These are phyloP conservation scores for Phyllosticta capitalensis DNA, from an alignment of 2,329 filamentous ascomycete genomes.

Conservation along the genomic window DNA sequence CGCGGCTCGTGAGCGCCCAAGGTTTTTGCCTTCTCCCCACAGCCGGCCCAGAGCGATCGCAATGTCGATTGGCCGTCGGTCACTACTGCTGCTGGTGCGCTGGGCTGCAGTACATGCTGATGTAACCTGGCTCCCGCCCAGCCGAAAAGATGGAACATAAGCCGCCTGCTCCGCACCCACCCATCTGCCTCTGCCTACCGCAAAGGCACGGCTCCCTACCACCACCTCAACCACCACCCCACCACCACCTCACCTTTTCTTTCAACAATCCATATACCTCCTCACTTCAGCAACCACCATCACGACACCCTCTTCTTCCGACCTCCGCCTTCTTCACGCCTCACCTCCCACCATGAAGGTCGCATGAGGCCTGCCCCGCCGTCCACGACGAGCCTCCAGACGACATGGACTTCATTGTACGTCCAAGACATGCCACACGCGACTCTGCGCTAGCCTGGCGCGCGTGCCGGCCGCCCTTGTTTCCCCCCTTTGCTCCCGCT, in stretches of 20 bases:
- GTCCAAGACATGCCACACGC: constrained; percentile 13
- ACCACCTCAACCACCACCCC: background rate
- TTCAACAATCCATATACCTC: no score
- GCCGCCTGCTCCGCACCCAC: no score
- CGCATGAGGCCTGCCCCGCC: constrained; percentile 6
- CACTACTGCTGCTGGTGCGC: no score
- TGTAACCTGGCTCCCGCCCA: background rate
- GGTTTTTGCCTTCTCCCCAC: background rate
- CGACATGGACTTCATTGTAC: constrained; percentile 33
- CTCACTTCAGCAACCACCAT: background rate
- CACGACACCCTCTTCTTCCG: background rate
- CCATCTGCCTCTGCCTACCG: no score
- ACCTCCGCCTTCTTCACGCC: background rate
- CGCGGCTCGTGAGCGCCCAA: background rate
- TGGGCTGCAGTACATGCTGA: background rate
- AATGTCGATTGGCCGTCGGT: background rate
- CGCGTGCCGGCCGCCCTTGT: constrained; percentile 4
- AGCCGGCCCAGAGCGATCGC: no score
- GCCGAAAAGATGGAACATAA: background rate
- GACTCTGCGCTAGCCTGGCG: constrained; percentile 10
- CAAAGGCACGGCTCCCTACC: background rate
- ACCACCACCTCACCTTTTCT: background rate
- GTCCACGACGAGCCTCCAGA: background rate
- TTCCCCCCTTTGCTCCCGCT: constrained; percentile 13
- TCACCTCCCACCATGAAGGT: constrained; percentile 3